Evolutionary conservation across 176 grass and related monocot species (phyloP).

Genomic region (Paspalum vaginatum): DNA sequence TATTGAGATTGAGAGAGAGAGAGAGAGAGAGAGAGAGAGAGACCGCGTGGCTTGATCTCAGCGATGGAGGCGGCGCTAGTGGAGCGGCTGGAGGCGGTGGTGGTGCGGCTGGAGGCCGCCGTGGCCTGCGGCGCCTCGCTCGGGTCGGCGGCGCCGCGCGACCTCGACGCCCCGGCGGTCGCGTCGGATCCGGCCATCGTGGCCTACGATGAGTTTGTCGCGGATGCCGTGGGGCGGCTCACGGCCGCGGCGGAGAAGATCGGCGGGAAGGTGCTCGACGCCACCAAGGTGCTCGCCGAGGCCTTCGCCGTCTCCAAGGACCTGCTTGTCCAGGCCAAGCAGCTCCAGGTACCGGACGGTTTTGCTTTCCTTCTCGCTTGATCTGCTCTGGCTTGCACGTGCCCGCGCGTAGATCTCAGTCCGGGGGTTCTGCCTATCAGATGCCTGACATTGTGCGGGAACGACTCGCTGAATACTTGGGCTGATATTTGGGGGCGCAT

Average conservation of each 20-base stretch:
- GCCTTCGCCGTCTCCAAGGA: conserved; percentile 69
- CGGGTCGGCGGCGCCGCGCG: conserved; percentile 40
- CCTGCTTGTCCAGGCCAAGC: conserved; percentile 84
- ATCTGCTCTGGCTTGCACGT: background rate
- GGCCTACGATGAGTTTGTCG: conserved; percentile 83
- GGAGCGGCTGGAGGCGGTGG: conserved; percentile 87
- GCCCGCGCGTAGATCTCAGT: conserved; percentile 27
- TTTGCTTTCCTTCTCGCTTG: conserved; percentile 8
- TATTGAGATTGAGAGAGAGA: background rate
- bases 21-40: background rate
- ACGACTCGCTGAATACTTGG: conserved; percentile 28
- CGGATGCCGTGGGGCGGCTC: conserved; percentile 55
- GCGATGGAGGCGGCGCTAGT: conserved; percentile 76
- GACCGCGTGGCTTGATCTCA: background rate
- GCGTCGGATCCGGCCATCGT: conserved; percentile 71
- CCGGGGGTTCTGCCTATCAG: too few relatives aligned
- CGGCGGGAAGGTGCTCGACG: conserved; percentile 82
- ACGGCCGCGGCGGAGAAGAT: conserved; percentile 74
- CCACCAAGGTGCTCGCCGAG: conserved; percentile 73
- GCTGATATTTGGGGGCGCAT: conserved; percentile 9
- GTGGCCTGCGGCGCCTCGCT: conserved; percentile 53
- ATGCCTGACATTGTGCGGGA: background rate
- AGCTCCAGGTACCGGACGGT: conserved; percentile 56
- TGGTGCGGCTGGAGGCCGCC: conserved; percentile 76
- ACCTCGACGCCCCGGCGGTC: conserved; percentile 25